These are phyloP conservation scores for Aspergillus sp. DNA, from an alignment of 2,329 filamentous ascomycete species.

Conservation along the genomic window DNA sequence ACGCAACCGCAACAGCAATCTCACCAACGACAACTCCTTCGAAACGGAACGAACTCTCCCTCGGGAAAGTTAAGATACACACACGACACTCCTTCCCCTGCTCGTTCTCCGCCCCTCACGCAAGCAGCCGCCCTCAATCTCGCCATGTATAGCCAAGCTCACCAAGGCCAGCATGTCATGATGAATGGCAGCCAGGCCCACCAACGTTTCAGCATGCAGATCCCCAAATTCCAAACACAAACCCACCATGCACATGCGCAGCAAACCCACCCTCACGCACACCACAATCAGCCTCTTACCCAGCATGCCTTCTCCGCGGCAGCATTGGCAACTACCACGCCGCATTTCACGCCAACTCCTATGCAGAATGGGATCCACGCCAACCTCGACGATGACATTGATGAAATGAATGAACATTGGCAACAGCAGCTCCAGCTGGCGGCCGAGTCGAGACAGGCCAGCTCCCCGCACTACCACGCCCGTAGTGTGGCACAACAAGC, in stretches of 20 bases:
- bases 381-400: slow-evolving; percentile 49
- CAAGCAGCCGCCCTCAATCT: slow-evolving; percentile 39
- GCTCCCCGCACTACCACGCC: slow-evolving; percentile 65
- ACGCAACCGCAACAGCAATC: slow-evolving; percentile 37
- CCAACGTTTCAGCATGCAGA: slow-evolving; percentile 44
- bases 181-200: slow-evolving; percentile 45
- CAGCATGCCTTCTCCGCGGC: slow-evolving; percentile 46
- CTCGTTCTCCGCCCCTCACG: slow-evolving; percentile 39
- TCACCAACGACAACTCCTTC: slow-evolving; percentile 38
- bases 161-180: slow-evolving; percentile 44
- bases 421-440: slow-evolving; percentile 75
- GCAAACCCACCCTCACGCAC: slow-evolving; percentile 38
- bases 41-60: slow-evolving; percentile 42
- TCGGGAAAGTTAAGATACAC: slow-evolving; percentile 39
- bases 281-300: slow-evolving; percentile 40
- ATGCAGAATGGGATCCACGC: slow-evolving; percentile 54
- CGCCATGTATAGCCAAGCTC: slow-evolving; percentile 43
- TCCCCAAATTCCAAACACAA: slow-evolving; percentile 43
- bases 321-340: slow-evolving; percentile 41
- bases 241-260: slow-evolving; percentile 39
- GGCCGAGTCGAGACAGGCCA: slow-evolving; percentile 64
- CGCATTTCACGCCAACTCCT: slow-evolving; percentile 54
- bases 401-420: slow-evolving; percentile 67
- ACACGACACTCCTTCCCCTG: slow-evolving; percentile 43
- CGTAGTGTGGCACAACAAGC: slow-evolving; percentile 41